phyloP scores from a whole-genome alignment of 169 alveolate genomes.

The Cryptosporidium viatorum region DNA sequence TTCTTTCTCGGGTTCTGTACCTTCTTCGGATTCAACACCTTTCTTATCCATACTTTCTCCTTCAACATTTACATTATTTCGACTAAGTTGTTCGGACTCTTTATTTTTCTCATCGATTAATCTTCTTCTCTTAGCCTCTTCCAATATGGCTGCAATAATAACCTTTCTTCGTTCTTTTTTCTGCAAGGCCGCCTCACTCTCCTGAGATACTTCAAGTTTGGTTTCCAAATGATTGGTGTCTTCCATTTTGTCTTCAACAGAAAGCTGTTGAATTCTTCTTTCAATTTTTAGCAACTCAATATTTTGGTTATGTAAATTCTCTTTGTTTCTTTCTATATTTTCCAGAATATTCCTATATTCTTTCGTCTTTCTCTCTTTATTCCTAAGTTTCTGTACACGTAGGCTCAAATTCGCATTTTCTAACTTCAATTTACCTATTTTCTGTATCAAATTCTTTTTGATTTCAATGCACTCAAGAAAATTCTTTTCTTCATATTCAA shows the following conservation, averaged over 20 bases:
- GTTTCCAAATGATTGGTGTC: not conserved
- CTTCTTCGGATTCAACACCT: not conserved
- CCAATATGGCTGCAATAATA: constrained; percentile 9
- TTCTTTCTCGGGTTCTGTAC: not conserved
- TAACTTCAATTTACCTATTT: constrained; percentile 34
- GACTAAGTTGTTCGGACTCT: not conserved
- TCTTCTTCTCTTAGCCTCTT: constrained; percentile 2
- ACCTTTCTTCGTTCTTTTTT: constrained; percentile 11
- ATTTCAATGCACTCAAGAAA: constrained; percentile 22
- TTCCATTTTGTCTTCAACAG: constrained; percentile 17
- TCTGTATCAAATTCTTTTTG: constrained; percentile 22
- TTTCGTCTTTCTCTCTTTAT: constrained; percentile 4
- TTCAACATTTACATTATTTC: not conserved
- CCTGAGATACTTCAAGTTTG: not conserved
- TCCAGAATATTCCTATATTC: constrained; percentile 34
- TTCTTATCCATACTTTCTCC: not conserved
- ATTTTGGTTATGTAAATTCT: constrained; percentile 3
- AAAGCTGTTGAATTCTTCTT: constrained; percentile 48
- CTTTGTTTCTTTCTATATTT: constrained; percentile 26
- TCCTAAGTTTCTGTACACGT: constrained; percentile 24
- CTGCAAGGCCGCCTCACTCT: not conserved
- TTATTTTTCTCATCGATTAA: not conserved
- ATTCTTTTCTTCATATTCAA: constrained; percentile 9
- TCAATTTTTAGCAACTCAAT: constrained; percentile 27
- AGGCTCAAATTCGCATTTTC: constrained; percentile 40